These are phyloP conservation scores for Brassica incana DNA, from an alignment of 345 rosid species.

Conservation along the genomic window DNA sequence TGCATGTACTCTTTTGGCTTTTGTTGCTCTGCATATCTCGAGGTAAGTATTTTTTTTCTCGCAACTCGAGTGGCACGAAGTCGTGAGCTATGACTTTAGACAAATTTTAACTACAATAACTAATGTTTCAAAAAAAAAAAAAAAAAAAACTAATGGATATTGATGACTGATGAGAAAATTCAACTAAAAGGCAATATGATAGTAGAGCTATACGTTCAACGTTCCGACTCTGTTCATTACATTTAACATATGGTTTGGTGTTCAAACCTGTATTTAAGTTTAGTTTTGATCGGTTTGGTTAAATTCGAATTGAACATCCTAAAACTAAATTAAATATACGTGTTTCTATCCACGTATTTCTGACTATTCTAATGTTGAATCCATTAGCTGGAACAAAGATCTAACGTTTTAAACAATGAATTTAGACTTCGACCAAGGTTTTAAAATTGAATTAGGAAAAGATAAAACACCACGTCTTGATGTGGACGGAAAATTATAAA, in stretches of 20 bases:
- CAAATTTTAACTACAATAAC: not conserved
- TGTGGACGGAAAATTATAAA: not conserved
- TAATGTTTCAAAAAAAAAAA: no score
- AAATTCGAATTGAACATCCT: not conserved
- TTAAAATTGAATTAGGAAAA: not conserved
- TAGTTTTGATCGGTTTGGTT: not conserved
- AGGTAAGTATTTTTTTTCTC: not conserved
- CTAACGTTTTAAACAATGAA: not conserved
- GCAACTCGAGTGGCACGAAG: not conserved
- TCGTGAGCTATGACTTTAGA: slow-evolving; percentile 11
- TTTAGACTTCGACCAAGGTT: not conserved
- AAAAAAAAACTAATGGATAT: no score
- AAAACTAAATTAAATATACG: not conserved
- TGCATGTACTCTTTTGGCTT: slow-evolving; percentile 1
- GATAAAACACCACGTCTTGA: not conserved
- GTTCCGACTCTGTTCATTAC: not conserved
- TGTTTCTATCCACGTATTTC: not conserved
- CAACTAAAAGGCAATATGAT: not conserved
- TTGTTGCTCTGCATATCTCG: not conserved
- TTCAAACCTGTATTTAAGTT: not conserved
- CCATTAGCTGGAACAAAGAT: not conserved
- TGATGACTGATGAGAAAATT: not conserved
- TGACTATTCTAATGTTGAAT: not conserved
- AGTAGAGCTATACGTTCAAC: not conserved
- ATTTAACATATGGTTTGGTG: not conserved